Conservation (phyloP, 1,139 yeast genomes). For the Candida glucosophila region DNA sequence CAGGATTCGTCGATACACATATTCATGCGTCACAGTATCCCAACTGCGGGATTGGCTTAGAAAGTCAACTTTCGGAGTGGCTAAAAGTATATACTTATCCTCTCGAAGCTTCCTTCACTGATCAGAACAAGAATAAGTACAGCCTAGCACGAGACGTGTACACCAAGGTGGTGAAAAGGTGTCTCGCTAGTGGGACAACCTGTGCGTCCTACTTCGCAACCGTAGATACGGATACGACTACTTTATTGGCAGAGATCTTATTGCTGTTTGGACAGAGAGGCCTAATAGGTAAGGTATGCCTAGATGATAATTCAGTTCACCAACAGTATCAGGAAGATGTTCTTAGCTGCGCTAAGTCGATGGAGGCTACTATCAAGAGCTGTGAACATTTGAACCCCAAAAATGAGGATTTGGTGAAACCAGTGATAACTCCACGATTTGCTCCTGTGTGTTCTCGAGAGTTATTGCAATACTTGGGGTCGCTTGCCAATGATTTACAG, state of each 20-base stretch:
- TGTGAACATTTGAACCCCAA: slow-evolving; percentile 44
- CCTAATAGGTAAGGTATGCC: slow-evolving; percentile 89
- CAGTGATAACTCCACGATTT: slow-evolving; percentile 87
- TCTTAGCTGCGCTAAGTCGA: slow-evolving; percentile 52
- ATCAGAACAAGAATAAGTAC: slow-evolving; percentile 34
- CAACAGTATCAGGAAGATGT: slow-evolving; percentile 62
- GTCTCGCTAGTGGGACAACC: slow-evolving; percentile 77
- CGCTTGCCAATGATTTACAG: slow-evolving; percentile 36
- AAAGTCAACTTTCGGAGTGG: slow-evolving; percentile 84
- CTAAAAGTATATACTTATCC: slow-evolving; percentile 81
- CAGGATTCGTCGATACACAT: slow-evolving; percentile 93
- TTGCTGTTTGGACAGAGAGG: slow-evolving; percentile 73
- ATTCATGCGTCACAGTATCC: slow-evolving; percentile 97
- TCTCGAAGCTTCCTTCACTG: slow-evolving; percentile 47
- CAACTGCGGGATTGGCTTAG: slow-evolving; percentile 86
- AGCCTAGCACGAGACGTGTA: slow-evolving; percentile 55
- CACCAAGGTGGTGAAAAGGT: slow-evolving; percentile 52
- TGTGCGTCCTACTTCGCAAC: slow-evolving; percentile 91
- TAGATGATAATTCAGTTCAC: slow-evolving; percentile 54
- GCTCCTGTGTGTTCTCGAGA: slow-evolving; percentile 79
- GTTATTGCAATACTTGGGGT: slow-evolving; percentile 57
- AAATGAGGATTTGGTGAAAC: slow-evolving; percentile 42
- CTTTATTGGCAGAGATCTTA: slow-evolving; percentile 66
- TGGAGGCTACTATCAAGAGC: slow-evolving; percentile 49
- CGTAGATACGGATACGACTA: slow-evolving; percentile 68